These are phyloP conservation scores for Capsicum pubescens DNA, from an alignment of 257 asterid genomes.

Conservation along the genomic window DNA sequence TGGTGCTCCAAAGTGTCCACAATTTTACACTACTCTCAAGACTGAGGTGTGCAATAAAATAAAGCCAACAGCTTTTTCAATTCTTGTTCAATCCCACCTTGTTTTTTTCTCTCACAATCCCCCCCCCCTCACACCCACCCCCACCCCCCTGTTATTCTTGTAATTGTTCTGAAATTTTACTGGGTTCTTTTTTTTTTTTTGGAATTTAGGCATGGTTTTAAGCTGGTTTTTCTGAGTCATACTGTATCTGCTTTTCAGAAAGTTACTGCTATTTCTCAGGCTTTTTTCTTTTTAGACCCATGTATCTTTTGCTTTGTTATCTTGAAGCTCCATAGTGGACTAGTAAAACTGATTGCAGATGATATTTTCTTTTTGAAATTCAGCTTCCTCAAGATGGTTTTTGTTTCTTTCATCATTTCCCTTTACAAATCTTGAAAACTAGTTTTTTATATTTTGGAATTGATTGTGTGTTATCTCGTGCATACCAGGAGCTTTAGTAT, in stretches of 20 bases:
- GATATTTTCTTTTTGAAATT: neutral
- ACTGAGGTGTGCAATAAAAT: constrained; percentile 35
- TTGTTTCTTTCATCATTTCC: neutral
- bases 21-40: constrained; percentile 39
- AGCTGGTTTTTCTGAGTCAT: neutral
- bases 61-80: constrained; percentile 33
- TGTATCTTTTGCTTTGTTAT: neutral
- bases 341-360: neutral
- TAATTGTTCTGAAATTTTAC: neutral
- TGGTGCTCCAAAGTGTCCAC: constrained; percentile 42
- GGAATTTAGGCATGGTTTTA: neutral
- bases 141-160: neutral
- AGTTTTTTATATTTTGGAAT: neutral
- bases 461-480: neutral
- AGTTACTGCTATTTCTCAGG: neutral
- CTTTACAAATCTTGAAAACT: neutral
- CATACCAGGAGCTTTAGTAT: too few species aligned
- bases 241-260: constrained; percentile 14
- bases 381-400: neutral
- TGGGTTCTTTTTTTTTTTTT: neutral
- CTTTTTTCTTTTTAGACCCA: neutral
- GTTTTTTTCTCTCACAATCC: neutral
- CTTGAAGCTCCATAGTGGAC: constrained; percentile 16
- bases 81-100: constrained; percentile 10
- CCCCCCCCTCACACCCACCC: neutral